Base-by-base conservation (phyloP, 495 filamentous ascomycete genomes). In the Pyrenula aspistea region DNA sequence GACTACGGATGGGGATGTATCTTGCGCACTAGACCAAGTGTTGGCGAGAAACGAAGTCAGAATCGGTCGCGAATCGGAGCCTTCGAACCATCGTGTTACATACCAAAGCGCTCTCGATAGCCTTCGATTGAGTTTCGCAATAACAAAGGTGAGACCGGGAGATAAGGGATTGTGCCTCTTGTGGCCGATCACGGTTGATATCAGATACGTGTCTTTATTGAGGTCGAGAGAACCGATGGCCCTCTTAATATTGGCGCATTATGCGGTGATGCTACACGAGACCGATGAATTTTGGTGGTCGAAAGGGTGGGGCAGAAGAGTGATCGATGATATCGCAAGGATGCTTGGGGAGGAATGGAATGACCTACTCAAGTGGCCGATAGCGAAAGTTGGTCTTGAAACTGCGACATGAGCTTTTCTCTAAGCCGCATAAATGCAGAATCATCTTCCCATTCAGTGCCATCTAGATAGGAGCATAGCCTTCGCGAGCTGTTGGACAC, bases 141-240 rank as follows among this genome's bases (percentile, higher is more conserved):
- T 66, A 24, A 61, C 55, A 52, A 65, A 58, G 24, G 57, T 56
- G 24, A 25, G 52, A 54, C 10, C 56, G 8, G 55, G 57, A 24
- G 59, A 61, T 56, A 60, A 60, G 36, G 65, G 65, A 15, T 21
- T 54, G 42, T 56, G 61, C 0, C 63, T 65, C 55, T 36, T 64
- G 4, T 82, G 73, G 77, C 75, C 71, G 2, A 75, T 83, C 23
- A 76, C 73, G 47, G 58, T 83, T 15, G 73, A 74, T 1, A 57
- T 68, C 0, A 61, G 69, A 4, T 85, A 80, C 60, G 62, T 82
- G 53, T 69, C 73, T 4, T 67, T 79, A 25, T 70, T 83, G 0
- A 73, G 73, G 2, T 65, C 77, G 56, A 72, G 67, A 12, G 71
- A 77, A 12, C 81, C 83, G 0, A 68, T 83, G 36, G 78, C 84